Base-by-base conservation (phyloP, 768 basidiomycete species). In the Mycena rosella region DNA sequence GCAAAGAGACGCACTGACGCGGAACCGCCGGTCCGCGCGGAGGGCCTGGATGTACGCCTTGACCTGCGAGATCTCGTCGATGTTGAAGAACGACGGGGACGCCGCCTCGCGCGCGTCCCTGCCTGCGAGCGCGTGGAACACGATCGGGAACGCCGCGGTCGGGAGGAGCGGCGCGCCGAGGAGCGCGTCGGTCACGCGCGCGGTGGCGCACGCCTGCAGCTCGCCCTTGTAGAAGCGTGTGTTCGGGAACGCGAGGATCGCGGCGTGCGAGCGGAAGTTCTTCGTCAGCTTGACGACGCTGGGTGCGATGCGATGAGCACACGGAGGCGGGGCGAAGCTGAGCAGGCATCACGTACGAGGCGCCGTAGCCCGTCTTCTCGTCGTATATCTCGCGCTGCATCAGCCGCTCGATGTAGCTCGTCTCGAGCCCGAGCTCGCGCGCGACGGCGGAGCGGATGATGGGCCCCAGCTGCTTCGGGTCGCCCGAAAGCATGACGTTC, bases 81-180 rank as follows among this genome's bases (percentile, higher is more conserved):
- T 83, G 64, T 92, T 92, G 81, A 91, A 92, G 76, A 90, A 91
- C 0, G 89, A 91, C 1, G 90, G 91, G 0, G 90, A 91, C 0
- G 85, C 83, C 3, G 86, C 84, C 72, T 92, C 90, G n/a, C 89
- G 84, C 27, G 86, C 84, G 71, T 92, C 90, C 69, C 86, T 86
- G 20, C 91, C 91, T 18, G 78, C 71, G 15, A 91, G 78, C 3
- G 85, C 82, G 73, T 91, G 87, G 76, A 92, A 90, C 1, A 91
- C 76, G 45, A 92, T 77, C 0, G 91, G 90, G 75, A 90, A 91
- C 1, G 81, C 79, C 42, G 78, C 80, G 3, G 75, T 78, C 0
- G 83, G 82, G 3, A 89, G 77, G 36, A 84, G 81, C 0, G 78
- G 64, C 0, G 84, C 84, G 7, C 74, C 72, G 6, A 86, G 57